phyloP scores from a whole-genome alignment of 441 rosid species.

The Daphne laureola region DNA sequence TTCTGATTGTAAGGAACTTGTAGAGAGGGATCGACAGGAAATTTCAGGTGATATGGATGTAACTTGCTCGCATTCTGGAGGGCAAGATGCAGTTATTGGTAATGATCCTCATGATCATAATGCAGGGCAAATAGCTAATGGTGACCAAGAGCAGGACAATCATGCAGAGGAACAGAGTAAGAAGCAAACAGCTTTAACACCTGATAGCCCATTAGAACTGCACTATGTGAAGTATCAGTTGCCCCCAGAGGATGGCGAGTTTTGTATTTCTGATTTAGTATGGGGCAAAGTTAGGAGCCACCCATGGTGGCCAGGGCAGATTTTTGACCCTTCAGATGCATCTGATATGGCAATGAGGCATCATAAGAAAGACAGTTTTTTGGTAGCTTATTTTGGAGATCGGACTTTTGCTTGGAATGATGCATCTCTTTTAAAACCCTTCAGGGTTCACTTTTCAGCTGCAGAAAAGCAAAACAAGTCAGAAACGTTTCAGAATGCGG shows the following conservation, averaged over 20 bases:
- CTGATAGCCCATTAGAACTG: constrained; percentile 16
- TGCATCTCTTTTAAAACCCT: constrained; percentile 31
- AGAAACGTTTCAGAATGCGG: constrained; percentile 38
- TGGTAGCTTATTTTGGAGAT: constrained; percentile 49
- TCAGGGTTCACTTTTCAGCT: constrained; percentile 28
- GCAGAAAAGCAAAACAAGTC: constrained; percentile 35
- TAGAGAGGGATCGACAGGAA: too few relatives aligned
- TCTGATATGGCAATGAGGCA: constrained; percentile 36
- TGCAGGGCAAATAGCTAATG: constrained; percentile 27
- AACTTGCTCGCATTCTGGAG: background rate
- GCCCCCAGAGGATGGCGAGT: constrained; percentile 27
- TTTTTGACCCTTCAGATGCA: constrained; percentile 39
- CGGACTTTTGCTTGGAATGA: constrained; percentile 50
- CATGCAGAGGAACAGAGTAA: constrained; percentile 19
- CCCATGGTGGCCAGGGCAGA: constrained; percentile 59
- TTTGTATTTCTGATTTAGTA: constrained; percentile 31
- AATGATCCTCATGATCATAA: constrained; percentile 26
- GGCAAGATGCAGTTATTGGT: constrained; percentile 24
- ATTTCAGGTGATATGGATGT: too few relatives aligned
- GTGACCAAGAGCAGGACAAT: constrained; percentile 21
- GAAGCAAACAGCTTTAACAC: constrained; percentile 14
- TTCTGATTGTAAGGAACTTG: too few relatives aligned
- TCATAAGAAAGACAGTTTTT: constrained; percentile 34
- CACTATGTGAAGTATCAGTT: constrained; percentile 35
- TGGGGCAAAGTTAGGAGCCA: constrained; percentile 52